Conservation (phyloP, 2,329 filamentous ascomycete genomes). For the Biscogniauxia sp. region DNA sequence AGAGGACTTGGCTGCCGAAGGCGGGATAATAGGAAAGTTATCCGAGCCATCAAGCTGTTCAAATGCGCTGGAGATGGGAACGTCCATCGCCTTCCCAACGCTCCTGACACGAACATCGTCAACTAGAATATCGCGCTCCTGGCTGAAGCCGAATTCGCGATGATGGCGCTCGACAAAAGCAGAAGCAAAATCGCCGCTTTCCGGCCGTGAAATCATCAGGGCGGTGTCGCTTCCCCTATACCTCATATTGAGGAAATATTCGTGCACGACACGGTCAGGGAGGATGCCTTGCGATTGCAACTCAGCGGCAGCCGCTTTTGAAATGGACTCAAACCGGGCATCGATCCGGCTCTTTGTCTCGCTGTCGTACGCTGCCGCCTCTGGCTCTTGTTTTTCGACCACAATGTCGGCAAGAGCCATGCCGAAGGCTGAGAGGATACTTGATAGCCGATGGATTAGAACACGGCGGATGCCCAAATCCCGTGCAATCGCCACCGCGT, state of each 20-base stretch:
- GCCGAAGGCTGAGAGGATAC: conserved; percentile 39
- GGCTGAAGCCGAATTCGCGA: conserved; percentile 42
- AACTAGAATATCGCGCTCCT: conserved; percentile 38
- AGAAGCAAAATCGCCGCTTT: conserved; percentile 32
- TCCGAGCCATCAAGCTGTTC: conserved; percentile 7
- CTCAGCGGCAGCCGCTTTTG: conserved; percentile 34
- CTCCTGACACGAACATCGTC: conserved; percentile 43
- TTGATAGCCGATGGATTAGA: conserved; percentile 37
- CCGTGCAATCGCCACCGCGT: conserved; percentile 41
- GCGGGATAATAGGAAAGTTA: conserved; percentile 2
- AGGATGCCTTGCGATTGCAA: conserved; percentile 43
- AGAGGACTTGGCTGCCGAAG: conserved; percentile 2
- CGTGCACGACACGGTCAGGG: conserved; percentile 38
- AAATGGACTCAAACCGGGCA: conserved; percentile 30
- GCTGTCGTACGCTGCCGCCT: conserved; percentile 21
- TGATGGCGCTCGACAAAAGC: conserved; percentile 37
- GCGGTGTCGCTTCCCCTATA: conserved; percentile 43
- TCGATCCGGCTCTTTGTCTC: conserved; percentile 14
- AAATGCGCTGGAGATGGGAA: conserved; percentile 9
- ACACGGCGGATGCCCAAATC: conserved; percentile 39
- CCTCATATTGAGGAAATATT: conserved; percentile 42
- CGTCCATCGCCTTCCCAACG: conserved; percentile 27
- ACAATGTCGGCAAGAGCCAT: conserved; percentile 41
- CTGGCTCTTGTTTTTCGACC: conserved; percentile 36
- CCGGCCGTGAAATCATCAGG: conserved; percentile 38